A percentile compares a stretch with the other conserved stretches of the same genome.
Evolutionary conservation across 768 basidiomycete genomes (phyloP).

Genomic region (Pleurotus tuoliensis): DNA sequence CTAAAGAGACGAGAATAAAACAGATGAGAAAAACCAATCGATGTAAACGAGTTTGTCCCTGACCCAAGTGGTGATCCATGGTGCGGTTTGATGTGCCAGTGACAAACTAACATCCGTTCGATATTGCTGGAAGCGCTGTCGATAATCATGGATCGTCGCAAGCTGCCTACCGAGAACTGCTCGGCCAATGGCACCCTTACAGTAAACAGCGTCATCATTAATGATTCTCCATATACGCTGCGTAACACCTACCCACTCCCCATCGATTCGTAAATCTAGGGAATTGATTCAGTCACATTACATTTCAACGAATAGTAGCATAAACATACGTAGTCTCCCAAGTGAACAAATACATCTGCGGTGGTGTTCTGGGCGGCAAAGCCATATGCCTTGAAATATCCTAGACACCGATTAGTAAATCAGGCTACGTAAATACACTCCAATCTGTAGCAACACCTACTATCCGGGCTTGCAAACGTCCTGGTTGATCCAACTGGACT

Average conservation of each 20-base stretch:
- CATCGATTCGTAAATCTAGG: constrained; percentile 40
- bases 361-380: constrained; percentile 50
- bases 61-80: constrained; percentile 56
- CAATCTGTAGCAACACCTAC: constrained; percentile 23
- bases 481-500: constrained; percentile 51
- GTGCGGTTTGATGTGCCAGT: constrained; percentile 43
- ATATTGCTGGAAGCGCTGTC: constrained; percentile 48
- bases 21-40: background rate
- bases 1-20: constrained; percentile 19
- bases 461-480: constrained; percentile 43
- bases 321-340: constrained; percentile 52
- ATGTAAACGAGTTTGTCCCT: background rate
- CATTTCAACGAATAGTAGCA: background rate
- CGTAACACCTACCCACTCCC: constrained; percentile 1
- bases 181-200: constrained; percentile 46
- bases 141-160: constrained; percentile 53
- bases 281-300: background rate
- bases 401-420: constrained; percentile 18
- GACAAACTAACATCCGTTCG: constrained; percentile 46
- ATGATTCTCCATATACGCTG: background rate
- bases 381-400: constrained; percentile 62
- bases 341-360: constrained; percentile 51
- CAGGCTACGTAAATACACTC: background rate
- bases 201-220: background rate
- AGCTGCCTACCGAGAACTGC: constrained; percentile 49